These are phyloP conservation scores for Chlamydomonas applanata DNA, from an alignment of 139 green algal species.

Conservation along the genomic window DNA sequence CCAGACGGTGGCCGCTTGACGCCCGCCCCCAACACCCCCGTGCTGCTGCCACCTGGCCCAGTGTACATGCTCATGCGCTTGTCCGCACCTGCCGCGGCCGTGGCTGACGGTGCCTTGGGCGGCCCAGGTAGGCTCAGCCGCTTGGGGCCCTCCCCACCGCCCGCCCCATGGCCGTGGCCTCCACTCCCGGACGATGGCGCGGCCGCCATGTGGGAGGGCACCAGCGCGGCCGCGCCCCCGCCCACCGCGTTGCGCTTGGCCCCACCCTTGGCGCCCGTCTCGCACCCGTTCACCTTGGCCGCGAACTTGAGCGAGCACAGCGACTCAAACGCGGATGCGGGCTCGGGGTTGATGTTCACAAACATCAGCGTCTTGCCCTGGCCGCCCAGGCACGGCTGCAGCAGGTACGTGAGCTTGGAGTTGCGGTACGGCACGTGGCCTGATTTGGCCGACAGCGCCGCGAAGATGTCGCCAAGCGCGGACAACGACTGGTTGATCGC, in stretches of 20 bases:
- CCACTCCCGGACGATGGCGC: neutral
- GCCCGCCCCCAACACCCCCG: neutral
- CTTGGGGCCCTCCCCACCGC: slow-evolving; percentile 2
- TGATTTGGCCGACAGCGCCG: slow-evolving; percentile 64
- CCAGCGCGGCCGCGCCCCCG: neutral
- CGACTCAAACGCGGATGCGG: slow-evolving; percentile 67
- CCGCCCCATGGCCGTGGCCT: neutral
- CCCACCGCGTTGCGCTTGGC: slow-evolving; percentile 58
- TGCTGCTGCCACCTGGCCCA: neutral
- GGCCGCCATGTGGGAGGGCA: neutral
- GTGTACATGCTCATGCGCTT: slow-evolving; percentile 6
- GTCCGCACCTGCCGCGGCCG: neutral
- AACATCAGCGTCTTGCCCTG: slow-evolving; percentile 95
- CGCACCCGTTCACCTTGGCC: slow-evolving; percentile 78
- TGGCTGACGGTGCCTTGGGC: neutral
- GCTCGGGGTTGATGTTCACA: slow-evolving; percentile 91
- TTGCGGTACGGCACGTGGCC: slow-evolving; percentile 88
- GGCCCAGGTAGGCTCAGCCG: slow-evolving; percentile 18
- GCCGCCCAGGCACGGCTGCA: slow-evolving; percentile 87
- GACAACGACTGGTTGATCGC: slow-evolving; percentile 92
- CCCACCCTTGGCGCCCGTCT: slow-evolving; percentile 77
- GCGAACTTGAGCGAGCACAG: slow-evolving; percentile 90
- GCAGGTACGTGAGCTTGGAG: slow-evolving; percentile 93
- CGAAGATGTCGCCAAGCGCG: slow-evolving; percentile 87
- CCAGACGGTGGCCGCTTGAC: slow-evolving; percentile 3